Percentiles rank a stretch among this genome's conserved stretches.
Conservation (phyloP, 2,329 filamentous ascomycete genomes). For the Talaromyces funiculosus region DNA sequence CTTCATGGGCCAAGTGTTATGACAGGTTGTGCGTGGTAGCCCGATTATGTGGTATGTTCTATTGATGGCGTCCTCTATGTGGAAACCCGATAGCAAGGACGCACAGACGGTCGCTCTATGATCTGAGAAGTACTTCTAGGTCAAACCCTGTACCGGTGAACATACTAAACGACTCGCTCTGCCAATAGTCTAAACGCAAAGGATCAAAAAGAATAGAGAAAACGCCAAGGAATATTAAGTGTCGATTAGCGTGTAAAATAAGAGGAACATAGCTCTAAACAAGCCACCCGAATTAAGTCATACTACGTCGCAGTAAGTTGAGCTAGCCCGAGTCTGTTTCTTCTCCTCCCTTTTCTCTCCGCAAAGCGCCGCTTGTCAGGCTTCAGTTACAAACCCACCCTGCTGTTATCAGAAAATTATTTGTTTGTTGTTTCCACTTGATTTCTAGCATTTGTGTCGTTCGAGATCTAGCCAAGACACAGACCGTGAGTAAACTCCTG, state of each 20-base stretch:
- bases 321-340: background rate
- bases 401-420: background rate
- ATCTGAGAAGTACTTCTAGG: too few species aligned
- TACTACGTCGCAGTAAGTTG: background rate
- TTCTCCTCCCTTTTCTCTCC: background rate
- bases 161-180: too few species aligned
- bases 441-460: background rate
- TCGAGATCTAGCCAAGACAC: background rate
- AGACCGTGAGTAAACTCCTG: background rate
- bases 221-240: background rate
- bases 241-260: background rate
- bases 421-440: background rate
- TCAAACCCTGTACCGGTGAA: background rate
- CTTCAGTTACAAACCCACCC: background rate
- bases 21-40: background rate
- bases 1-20: too few species aligned
- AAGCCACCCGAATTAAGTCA: conserved; percentile 9
- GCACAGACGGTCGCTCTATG: background rate
- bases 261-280: conserved; percentile 5
- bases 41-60: background rate
- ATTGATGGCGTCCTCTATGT: background rate
- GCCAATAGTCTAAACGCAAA: background rate
- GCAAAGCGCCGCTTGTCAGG: background rate
- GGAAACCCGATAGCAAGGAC: background rate
- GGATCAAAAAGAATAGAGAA: background rate